Percentiles rank a stretch among this genome's conserved stretches.
phyloP scores from a whole-genome alignment of 192 early-diverging fungal species.

The Diversispora eburnea region DNA sequence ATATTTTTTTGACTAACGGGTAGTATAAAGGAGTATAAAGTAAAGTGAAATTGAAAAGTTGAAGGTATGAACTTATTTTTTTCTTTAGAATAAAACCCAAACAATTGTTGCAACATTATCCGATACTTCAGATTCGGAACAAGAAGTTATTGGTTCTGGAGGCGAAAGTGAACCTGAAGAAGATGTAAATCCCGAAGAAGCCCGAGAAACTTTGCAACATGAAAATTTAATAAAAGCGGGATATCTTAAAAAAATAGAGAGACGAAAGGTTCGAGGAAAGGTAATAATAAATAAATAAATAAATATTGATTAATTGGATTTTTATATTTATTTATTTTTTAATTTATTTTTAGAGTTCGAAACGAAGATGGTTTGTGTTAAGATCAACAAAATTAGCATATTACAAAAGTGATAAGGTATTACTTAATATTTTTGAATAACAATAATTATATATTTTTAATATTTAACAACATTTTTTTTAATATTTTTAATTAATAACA shows the following conservation, averaged over 20 bases:
- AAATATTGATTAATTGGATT: neutral
- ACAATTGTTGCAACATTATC: slow-evolving; percentile 8
- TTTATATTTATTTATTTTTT: neutral
- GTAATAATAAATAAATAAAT: neutral
- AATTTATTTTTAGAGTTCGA: slow-evolving; percentile 62
- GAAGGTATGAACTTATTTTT: neutral
- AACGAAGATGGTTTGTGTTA: slow-evolving; percentile 83
- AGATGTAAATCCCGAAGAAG: slow-evolving; percentile 44
- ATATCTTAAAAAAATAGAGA: slow-evolving; percentile 61
- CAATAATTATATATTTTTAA: too few species aligned
- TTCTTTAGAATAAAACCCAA: neutral
- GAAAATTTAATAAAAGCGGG: slow-evolving; percentile 54
- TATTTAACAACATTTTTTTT: neutral
- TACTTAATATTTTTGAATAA: neutral
- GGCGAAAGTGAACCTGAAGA: slow-evolving; percentile 44
- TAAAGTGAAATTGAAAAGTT: neutral
- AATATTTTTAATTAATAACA: too few species aligned
- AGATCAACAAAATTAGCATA: slow-evolving; percentile 73
- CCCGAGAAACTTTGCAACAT: slow-evolving; percentile 45
- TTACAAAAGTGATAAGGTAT: slow-evolving; percentile 79
- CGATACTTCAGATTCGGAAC: slow-evolving; percentile 29
- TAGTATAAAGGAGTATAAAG: neutral
- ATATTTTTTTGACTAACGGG: neutral
- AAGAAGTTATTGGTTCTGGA: slow-evolving; percentile 1
- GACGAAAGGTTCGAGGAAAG: slow-evolving; percentile 43